Base-by-base conservation (phyloP, 768 basidiomycete species). In the Boletus insuetus region DNA sequence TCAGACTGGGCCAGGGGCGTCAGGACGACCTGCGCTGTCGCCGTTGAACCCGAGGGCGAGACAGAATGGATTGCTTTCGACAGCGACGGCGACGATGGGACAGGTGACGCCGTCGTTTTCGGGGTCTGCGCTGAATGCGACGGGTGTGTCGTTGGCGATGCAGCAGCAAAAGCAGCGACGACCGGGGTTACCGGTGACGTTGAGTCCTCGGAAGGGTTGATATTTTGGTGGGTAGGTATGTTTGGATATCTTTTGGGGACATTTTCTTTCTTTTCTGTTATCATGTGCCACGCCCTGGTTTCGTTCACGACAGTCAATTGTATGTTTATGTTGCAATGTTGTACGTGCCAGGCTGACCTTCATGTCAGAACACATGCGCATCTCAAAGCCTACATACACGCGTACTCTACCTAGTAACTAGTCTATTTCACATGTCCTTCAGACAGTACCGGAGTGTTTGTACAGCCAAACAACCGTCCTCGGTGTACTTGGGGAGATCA, bases 41-140 rank as follows among this genome's bases (percentile, higher is more conserved):
- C 88, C 89, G 31, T 65, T 92, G 63, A 92, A 92, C 66, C 89
- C 89, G 12, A 78, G 82, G 53, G 79, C 87, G 17, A 73, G 85
- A 53, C 77, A 78, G 57, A 79, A 73, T 53, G 77, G 76, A 9
- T 52, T 80, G 60, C 64, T 75, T 46, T 66, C 38, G 38, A 14
- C 38, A 3, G 34, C 73, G 16, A 64, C 71, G 31, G 67, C 71
- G 12, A 66, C 75, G 62, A 68, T 73, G 26, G 69, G 69, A 17
- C 77, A 78, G 34, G 59, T 72, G 44, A 64, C 73, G 17, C 59
- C 73, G 48, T 65, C 75, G 32, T 60, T 76, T 34, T 37, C 61
- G 24, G 54, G 53, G 22, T 34, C 64, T 9, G 54, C 49, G 55
- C 53, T 63, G 52, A 37, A 44, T 19, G 16, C 60, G 20, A 1